phyloP scores from a whole-genome alignment of 2,329 filamentous ascomycete genomes.

The Fulvia fulva region DNA sequence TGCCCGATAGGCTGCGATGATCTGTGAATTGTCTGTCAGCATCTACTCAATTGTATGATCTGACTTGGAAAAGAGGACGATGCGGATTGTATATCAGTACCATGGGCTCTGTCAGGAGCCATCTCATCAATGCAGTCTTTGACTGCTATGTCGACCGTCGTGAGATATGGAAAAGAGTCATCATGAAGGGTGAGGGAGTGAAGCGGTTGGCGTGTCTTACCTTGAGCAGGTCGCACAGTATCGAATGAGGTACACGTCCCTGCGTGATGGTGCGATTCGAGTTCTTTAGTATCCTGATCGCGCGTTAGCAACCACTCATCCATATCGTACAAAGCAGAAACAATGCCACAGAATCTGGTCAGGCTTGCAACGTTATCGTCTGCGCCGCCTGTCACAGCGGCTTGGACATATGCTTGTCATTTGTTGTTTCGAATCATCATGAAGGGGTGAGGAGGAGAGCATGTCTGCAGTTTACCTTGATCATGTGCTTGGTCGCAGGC shows the following conservation, averaged over 20 bases:
- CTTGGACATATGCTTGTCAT: slow-evolving; percentile 43
- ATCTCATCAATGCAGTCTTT: slow-evolving; percentile 38
- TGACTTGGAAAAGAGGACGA: neutral
- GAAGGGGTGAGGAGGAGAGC: neutral
- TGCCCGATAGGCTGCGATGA: neutral
- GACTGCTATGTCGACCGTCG: slow-evolving; percentile 41
- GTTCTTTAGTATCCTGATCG: neutral
- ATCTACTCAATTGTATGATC: neutral
- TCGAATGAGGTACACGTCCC: no score
- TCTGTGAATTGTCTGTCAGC: neutral
- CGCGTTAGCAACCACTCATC: neutral
- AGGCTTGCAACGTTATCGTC: slow-evolving; percentile 32
- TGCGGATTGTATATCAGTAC: slow-evolving; percentile 20
- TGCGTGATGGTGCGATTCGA: no score
- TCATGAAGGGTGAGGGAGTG: slow-evolving; percentile 25
- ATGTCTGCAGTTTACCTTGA: neutral
- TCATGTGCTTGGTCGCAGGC: neutral
- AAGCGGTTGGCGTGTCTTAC: neutral
- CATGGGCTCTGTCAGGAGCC: slow-evolving; percentile 36
- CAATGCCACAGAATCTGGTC: slow-evolving; percentile 11
- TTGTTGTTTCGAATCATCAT: slow-evolving; percentile 35
- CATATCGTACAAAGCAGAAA: neutral
- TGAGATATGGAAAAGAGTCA: slow-evolving; percentile 36
- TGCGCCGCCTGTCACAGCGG: slow-evolving; percentile 34
- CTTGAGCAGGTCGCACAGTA: neutral